Conservation (phyloP, 768 basidiomycete species). For the Suillus fuscotomentosus region DNA sequence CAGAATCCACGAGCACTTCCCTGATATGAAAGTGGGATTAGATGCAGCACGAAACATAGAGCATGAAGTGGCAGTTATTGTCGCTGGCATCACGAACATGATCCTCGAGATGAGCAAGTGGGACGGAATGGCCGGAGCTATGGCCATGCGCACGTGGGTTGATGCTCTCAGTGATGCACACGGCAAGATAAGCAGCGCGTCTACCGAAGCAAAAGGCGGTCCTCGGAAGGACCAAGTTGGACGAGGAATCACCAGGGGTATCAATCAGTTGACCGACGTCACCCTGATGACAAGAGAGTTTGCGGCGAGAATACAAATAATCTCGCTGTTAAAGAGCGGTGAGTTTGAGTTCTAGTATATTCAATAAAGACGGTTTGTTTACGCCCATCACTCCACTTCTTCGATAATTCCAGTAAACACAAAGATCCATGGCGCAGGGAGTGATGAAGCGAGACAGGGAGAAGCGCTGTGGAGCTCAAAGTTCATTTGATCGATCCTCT, state of each 20-base stretch:
- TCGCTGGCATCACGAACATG: conserved; percentile 55
- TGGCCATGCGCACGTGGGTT: conserved; percentile 57
- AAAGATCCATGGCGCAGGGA: conserved; percentile 45
- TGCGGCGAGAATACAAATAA: conserved; percentile 52
- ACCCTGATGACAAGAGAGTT: conserved; percentile 53
- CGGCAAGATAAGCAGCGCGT: conserved; percentile 25
- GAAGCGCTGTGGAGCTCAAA: conserved; percentile 55
- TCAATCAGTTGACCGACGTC: conserved; percentile 49
- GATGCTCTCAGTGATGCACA: conserved; percentile 46
- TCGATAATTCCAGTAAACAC: conserved; percentile 37
- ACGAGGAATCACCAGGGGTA: conserved; percentile 49
- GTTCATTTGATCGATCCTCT: conserved; percentile 35
- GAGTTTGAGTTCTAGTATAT: conserved; percentile 18
- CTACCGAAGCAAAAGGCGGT: conserved; percentile 12
- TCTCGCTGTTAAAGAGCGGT: conserved; percentile 52
- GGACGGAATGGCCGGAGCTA: conserved; percentile 54
- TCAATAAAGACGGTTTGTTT: background rate
- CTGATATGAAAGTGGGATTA: conserved; percentile 42
- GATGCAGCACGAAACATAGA: conserved; percentile 47
- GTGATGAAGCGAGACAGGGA: conserved; percentile 47
- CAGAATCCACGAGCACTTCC: conserved; percentile 50
- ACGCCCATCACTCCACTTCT: background rate
- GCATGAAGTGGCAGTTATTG: conserved; percentile 45
- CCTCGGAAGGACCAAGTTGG: conserved; percentile 42
- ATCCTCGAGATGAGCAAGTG: conserved; percentile 53